Base-by-base conservation (phyloP, 2,329 filamentous ascomycete genomes). In the Akanthomyces dipterigenus region DNA sequence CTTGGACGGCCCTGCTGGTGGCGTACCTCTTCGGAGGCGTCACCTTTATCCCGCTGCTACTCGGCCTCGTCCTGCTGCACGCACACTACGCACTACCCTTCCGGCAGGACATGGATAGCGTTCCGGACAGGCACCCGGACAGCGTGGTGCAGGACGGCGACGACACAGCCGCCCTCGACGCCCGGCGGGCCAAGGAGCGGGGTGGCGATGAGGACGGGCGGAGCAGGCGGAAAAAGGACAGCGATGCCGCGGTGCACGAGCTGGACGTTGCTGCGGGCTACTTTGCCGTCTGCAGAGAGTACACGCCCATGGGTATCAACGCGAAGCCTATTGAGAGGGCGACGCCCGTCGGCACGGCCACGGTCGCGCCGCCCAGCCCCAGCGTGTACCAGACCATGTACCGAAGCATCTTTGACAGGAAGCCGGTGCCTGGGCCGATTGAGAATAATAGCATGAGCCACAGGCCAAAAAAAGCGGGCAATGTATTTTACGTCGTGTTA, bases 311-410 rank as follows among this genome's bases (percentile, higher is more conserved):
- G 71, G 93, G 92, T 46, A 88, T 96, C 73, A 96, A 96, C 78
- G 91, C 91, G 63, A 96, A 93, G 76, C 92, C 93, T 6, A 92
- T 93, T 62, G 93, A 96, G 76, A 85, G 91, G 63, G 85, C 87
- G 36, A 93, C 90, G 0, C 91, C 92, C 6, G 84, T 90, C 14
- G 91, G 91, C 20, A 87, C 89, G 61, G 76, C 83, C 57, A 88
- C 89, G 18, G 86, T 95, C 49, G 85, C 88, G 38, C 80, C 89
- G 46, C 89, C 92, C 61, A 96, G 91, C 70, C 92, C 90, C 61
- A 97, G 93, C 72, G 93, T 99, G 42, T 98, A 98, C 75, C 95
- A 98, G 81, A 89, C 89, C 73, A 97, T 99, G 91, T 99, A 99
- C 76, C 82, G 92, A 71, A 96, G 90, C 73, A 88, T 99, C 64